Conservation (phyloP, 2,329 filamentous ascomycete species). For the Fusarium sp. region DNA sequence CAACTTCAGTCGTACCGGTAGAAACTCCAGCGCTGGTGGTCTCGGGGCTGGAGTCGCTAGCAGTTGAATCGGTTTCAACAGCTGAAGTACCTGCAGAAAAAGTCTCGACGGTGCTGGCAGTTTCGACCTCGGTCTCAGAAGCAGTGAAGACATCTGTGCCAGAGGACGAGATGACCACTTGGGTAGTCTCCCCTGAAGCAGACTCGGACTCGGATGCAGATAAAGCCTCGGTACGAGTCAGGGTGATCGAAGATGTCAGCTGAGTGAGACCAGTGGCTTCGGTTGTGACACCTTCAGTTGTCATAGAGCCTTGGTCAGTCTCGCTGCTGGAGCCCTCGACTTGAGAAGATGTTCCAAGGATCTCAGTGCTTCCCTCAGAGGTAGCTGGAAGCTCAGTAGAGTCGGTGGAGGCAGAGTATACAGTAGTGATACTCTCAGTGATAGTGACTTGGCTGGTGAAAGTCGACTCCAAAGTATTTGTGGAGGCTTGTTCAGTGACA, state of each 20-base stretch:
- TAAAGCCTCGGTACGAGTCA: slow-evolving; percentile 15
- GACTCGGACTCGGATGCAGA: neutral
- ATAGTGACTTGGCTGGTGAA: slow-evolving; percentile 25
- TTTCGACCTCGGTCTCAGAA: neutral
- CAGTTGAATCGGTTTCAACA: neutral
- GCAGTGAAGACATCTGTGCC: neutral
- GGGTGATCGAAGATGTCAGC: slow-evolving; percentile 1
- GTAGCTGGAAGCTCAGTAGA: neutral
- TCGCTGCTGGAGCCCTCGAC: neutral
- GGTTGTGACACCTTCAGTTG: neutral
- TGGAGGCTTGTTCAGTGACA: neutral
- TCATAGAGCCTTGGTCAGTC: slow-evolving; percentile 4
- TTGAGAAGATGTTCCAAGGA: neutral
- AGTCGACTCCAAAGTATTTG: slow-evolving; percentile 12
- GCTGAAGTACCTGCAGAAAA: neutral
- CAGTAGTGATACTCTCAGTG: slow-evolving; percentile 9
- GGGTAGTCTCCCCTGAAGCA: neutral
- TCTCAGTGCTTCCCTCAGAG: neutral
- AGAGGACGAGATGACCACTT: neutral
- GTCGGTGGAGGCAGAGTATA: neutral
- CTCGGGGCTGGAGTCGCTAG: neutral
- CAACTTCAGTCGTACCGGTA: neutral
- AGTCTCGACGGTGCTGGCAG: neutral
- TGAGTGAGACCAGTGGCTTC: neutral
- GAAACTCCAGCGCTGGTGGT: neutral